Base-by-base conservation (phyloP, 1,139 yeast genomes). In the Zygosaccharomyces sapae region DNA sequence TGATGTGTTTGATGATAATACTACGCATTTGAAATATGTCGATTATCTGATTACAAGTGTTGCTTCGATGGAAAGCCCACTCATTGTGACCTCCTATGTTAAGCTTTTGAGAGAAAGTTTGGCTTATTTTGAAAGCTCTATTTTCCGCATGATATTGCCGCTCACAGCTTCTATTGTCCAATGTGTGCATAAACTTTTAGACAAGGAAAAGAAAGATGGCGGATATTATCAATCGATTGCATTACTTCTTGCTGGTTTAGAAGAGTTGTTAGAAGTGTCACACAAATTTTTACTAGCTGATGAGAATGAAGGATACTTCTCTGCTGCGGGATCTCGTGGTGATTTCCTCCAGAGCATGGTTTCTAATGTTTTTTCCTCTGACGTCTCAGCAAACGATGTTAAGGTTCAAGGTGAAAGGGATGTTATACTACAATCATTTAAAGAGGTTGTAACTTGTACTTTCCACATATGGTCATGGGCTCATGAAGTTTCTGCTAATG, bases 341-440 rank as follows among this genome's bases (percentile, higher is more conserved):
- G 69, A 65, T 42, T 66, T 66, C 46, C 49, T 66, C 22, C 67
- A 63, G 39, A 57, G 57, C 12, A 62, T 66, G 36, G 68, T 66
- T n/a, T 89, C 86, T 54, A 96, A 96, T 2, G 96, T 89, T 0
- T 87, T 90, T 61, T 85, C 82, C 50, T 79, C 85, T 8, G 97
- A 89, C 55, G 74, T 86, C 0, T 85, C 89, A 0, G 73, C 75
- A 5, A 75, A 76, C 4, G 70, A 80, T 43, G 71, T 79, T 1
- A 77, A 76, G 20, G 80, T 80, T 29, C 81, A 74, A 47, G 73
- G 73, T 48, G 77, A 80, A 48, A 67, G 82, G 24, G 71, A 76
- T 51, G 74, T 83, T 0, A 74, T 84, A 3, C 63, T 84, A 20
- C 70, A 78, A 37, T 78, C 94, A 7, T 78, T 86, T 61, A 83